phyloP scores from a whole-genome alignment of 208 protist species.

The Wallacemonas sp. region DNA sequence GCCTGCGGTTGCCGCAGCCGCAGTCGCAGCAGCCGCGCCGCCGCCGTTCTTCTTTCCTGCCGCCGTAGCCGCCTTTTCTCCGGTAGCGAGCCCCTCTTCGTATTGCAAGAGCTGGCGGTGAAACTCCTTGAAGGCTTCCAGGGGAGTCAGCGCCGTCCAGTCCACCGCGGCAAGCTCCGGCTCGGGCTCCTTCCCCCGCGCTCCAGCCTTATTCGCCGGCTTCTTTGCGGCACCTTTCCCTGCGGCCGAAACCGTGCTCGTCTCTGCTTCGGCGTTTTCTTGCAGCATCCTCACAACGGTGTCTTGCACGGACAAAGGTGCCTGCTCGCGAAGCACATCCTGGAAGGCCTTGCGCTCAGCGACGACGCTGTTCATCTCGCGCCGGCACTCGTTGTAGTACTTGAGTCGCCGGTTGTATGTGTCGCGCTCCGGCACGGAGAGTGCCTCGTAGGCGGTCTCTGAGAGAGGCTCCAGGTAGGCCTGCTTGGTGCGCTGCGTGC shows the following conservation, averaged over 20 bases:
- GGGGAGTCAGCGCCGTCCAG: constrained; percentile 4
- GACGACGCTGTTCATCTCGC: constrained; percentile 38
- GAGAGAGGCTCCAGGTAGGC: constrained; percentile 46
- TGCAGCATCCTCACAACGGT: constrained; percentile 13
- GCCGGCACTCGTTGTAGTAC: constrained; percentile 79
- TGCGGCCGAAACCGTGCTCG: not conserved
- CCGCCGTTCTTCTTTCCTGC: not conserved
- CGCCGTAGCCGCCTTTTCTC: not conserved
- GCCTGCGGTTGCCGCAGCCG: not conserved
- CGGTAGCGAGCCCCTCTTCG: constrained; percentile 4
- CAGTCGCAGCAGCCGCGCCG: not conserved
- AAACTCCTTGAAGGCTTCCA: constrained; percentile 25
- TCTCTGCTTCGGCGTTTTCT: constrained; percentile 5
- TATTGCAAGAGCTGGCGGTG: constrained; percentile 10
- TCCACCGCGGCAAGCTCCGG: not conserved
- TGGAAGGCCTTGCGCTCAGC: constrained; percentile 23
- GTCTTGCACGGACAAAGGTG: constrained; percentile 23
- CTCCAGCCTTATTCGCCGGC: not conserved
- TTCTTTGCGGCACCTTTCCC: constrained; percentile 11
- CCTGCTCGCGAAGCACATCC: constrained; percentile 6
- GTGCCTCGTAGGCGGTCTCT: constrained; percentile 74
- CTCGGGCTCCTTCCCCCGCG: not conserved
- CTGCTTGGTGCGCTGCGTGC: constrained; percentile 23
- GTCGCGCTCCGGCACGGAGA: constrained; percentile 42
- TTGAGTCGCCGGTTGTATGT: constrained; percentile 74